Conservation (phyloP, 2,329 filamentous ascomycete genomes). For the Tolypocladium pustulatum region DNA sequence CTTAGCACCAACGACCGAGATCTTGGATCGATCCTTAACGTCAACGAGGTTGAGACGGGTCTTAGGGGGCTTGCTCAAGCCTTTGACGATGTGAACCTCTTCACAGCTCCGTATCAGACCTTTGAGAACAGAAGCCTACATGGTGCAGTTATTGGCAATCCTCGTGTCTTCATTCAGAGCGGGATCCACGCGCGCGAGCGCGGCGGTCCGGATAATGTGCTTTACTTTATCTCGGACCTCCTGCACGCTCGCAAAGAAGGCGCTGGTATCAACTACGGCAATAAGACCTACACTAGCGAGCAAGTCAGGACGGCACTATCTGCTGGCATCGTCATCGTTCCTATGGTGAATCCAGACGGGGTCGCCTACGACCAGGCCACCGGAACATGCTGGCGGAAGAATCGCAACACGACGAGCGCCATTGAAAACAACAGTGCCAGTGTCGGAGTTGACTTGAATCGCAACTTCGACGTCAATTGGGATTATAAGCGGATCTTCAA, state of each 20-base stretch:
- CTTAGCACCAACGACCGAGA: conserved; percentile 21
- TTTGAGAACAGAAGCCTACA: conserved; percentile 28
- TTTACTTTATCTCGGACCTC: conserved; percentile 48
- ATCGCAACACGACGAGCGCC: conserved; percentile 35
- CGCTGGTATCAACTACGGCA: conserved; percentile 40
- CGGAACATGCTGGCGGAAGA: conserved; percentile 44
- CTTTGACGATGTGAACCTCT: conserved; percentile 27
- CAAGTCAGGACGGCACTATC: conserved; percentile 40
- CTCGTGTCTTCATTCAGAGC: conserved; percentile 40
- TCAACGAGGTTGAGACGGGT: conserved; percentile 31
- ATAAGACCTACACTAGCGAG: conserved; percentile 36
- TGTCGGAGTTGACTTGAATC: conserved; percentile 41
- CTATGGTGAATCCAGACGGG: conserved; percentile 44
- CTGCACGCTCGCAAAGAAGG: conserved; percentile 40
- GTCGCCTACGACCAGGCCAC: conserved; percentile 40
- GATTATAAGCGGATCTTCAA: conserved; percentile 36
- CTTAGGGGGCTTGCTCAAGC: conserved; percentile 28
- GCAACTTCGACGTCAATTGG: conserved; percentile 49
- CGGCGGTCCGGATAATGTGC: conserved; percentile 42
- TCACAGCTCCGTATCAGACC: conserved; percentile 32
- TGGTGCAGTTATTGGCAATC: conserved; percentile 34
- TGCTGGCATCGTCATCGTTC: conserved; percentile 41
- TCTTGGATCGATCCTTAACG: conserved; percentile 33
- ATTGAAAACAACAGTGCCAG: conserved; percentile 12
- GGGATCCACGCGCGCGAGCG: conserved; percentile 49